Evolutionary conservation across 2,329 filamentous ascomycete genomes (phyloP).

Genomic region (Cercospora zeina): DNA sequence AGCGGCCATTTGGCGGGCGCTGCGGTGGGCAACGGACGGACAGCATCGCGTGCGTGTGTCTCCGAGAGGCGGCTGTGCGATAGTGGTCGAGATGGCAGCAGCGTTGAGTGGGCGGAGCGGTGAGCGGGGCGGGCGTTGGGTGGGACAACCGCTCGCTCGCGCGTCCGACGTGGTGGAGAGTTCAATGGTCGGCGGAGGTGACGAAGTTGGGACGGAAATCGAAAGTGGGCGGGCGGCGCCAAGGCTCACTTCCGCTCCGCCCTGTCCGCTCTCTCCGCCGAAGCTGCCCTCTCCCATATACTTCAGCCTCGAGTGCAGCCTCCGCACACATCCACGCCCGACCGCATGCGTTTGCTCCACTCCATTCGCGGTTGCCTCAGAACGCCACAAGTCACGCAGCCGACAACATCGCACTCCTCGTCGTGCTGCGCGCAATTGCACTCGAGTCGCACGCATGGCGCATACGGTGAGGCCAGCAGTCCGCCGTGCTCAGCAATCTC

Average conservation of each 20-base stretch:
- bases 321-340: no score
- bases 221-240: neutral
- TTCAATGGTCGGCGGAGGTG: neutral
- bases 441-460: no score
- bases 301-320: no score
- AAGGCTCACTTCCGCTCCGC: neutral
- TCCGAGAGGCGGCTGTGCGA: neutral
- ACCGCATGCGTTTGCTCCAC: neutral
- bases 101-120: no score
- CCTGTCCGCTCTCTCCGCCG: neutral
- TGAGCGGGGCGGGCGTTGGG: neutral
- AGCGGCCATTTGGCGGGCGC: neutral
- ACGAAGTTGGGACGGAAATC: neutral
- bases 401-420: neutral
- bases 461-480: neutral
- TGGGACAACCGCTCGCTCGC: neutral
- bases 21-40: neutral
- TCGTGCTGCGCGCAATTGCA: neutral
- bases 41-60: neutral
- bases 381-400: slow-evolving; percentile 8
- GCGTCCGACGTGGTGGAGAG: neutral
- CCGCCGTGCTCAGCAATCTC: neutral
- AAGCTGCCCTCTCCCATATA: no score
- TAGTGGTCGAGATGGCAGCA: no score
- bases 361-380: neutral